Evolutionary conservation across 345 rosid genomes (phyloP).

Genomic region (Lepidium aucheri): DNA sequence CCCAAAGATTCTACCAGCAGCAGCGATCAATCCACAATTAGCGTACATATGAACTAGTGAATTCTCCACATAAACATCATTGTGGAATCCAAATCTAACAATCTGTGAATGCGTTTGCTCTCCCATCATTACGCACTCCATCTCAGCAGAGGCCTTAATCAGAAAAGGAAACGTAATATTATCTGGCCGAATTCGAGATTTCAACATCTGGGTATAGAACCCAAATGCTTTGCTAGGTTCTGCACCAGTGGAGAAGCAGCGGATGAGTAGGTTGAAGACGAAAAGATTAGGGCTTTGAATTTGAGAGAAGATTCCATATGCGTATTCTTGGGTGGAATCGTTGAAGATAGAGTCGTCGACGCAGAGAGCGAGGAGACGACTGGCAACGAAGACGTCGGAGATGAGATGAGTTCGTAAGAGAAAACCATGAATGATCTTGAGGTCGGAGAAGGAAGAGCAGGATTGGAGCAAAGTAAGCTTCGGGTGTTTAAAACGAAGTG

Average conservation of each 20-base stretch:
- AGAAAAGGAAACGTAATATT: constrained; percentile 66
- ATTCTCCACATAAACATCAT: constrained; percentile 52
- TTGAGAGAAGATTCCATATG: constrained; percentile 40
- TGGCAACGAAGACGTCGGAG: constrained; percentile 46
- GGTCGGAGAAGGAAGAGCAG: constrained; percentile 36
- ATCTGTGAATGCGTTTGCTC: constrained; percentile 52
- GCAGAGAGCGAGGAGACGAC: constrained; percentile 50
- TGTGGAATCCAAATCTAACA: constrained; percentile 42
- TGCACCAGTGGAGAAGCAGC: constrained; percentile 40
- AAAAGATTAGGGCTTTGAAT: constrained; percentile 50
- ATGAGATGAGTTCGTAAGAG: constrained; percentile 52
- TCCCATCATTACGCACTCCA: constrained; percentile 34
- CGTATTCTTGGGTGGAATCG: constrained; percentile 27
- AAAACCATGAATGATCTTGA: constrained; percentile 62
- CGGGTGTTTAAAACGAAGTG: constrained; percentile 44
- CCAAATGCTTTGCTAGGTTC: constrained; percentile 32
- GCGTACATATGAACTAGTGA: constrained; percentile 67
- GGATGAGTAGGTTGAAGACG: constrained; percentile 47
- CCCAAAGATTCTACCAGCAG: constrained; percentile 40
- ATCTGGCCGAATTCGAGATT: constrained; percentile 39
- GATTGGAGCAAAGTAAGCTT: constrained; percentile 50
- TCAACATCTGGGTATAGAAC: constrained; percentile 38
- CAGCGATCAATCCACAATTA: constrained; percentile 31
- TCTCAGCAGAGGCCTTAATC: constrained; percentile 42
- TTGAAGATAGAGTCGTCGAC: constrained; percentile 20